Conservation (phyloP, 345 rosid species). For the Conringia planisiliqua region DNA sequence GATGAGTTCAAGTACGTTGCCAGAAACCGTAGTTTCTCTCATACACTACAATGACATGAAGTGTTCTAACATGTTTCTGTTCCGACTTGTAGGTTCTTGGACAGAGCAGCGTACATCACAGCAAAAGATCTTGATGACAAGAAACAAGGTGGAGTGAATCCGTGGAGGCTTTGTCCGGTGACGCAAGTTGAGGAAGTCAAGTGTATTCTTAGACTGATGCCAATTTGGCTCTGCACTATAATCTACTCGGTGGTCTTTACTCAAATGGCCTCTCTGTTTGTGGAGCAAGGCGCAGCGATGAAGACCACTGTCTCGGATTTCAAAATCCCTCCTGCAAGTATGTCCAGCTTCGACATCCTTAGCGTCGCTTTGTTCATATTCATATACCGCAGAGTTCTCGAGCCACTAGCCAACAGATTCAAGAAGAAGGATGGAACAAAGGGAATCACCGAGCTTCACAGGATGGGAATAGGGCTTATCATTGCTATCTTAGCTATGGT, state of each 20-base stretch:
- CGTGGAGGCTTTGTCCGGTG: conserved; percentile 81
- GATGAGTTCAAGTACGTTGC: conserved; percentile 77
- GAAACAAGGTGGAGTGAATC: conserved; percentile 49
- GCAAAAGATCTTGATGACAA: conserved; percentile 61
- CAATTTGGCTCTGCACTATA: conserved; percentile 98
- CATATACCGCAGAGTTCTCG: conserved; percentile 73
- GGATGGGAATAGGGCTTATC: conserved; percentile 96
- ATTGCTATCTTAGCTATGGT: conserved; percentile 90
- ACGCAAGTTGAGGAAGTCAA: conserved; percentile 99
- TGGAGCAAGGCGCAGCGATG: conserved; percentile 99
- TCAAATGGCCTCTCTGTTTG: conserved; percentile 98
- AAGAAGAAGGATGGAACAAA: conserved; percentile 44
- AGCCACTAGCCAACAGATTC: conserved; percentile 57
- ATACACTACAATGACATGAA: neutral
- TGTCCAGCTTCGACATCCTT: conserved; percentile 96
- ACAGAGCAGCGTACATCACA: conserved; percentile 77
- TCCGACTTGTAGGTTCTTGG: conserved; percentile 63
- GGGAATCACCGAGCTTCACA: conserved; percentile 86
- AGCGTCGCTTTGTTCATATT: conserved; percentile 91
- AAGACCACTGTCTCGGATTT: conserved; percentile 67
- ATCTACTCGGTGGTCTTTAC: conserved; percentile 94
- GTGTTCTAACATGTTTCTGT: conserved; percentile 6
- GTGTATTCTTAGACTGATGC: conserved; percentile 85
- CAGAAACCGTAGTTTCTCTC: neutral
- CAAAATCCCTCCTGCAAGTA: conserved; percentile 87